A percentile compares a stretch with the other conserved stretches of the same genome.
phyloP scores from a whole-genome alignment of 2,329 filamentous ascomycete species.

The Trichocomaceae sp. region DNA sequence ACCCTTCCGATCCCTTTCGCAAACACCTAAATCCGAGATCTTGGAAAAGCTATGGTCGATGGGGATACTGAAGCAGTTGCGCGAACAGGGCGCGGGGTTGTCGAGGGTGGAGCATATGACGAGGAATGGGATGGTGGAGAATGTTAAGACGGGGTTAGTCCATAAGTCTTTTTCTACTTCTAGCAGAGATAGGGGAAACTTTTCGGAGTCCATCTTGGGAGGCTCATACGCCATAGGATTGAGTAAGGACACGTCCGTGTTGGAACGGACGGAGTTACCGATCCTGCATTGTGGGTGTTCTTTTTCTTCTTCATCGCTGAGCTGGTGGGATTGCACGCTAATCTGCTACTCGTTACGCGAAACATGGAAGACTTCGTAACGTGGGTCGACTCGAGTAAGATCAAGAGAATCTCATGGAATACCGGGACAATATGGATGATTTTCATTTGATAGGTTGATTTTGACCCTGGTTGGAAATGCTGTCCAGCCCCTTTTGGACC shows the following conservation, averaged over 20 bases:
- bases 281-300: conserved; percentile 63
- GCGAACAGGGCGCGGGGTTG: conserved; percentile 65
- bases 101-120: conserved; percentile 83
- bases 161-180: conserved; percentile 10
- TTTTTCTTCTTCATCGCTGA: neutral
- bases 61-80: conserved; percentile 69
- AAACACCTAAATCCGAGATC: conserved; percentile 79
- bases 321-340: neutral
- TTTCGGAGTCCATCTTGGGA: no score
- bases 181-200: neutral
- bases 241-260: conserved; percentile 92
- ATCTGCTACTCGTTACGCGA: conserved; percentile 60
- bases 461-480: no score
- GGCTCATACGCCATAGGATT: conserved; percentile 40
- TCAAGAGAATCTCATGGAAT: conserved; percentile 92
- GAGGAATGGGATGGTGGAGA: conserved; percentile 83
- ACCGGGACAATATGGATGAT: conserved; percentile 90
- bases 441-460: conserved; percentile 68
- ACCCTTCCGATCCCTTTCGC: conserved; percentile 71
- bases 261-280: conserved; percentile 81
- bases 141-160: conserved; percentile 59
- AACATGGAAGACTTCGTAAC: conserved; percentile 95
- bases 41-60: conserved; percentile 91
- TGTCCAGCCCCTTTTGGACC: no score
- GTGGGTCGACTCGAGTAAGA: conserved; percentile 93